These are phyloP conservation scores for Veloporphyrellus conicus DNA, from an alignment of 1,284 basidiomycete species.

Conservation along the genomic window DNA sequence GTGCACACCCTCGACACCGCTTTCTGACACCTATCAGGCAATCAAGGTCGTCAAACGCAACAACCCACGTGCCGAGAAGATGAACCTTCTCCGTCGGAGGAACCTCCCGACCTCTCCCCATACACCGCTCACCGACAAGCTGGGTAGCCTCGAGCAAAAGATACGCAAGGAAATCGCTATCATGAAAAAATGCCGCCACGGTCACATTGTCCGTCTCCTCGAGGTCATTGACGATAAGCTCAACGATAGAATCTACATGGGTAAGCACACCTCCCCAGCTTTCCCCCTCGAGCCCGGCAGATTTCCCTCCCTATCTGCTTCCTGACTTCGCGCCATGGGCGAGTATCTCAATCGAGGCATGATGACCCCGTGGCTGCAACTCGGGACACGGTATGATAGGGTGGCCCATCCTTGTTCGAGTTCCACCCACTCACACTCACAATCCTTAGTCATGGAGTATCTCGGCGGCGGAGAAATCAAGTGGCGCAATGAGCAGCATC, in stretches of 20 bases:
- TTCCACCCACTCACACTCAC: constrained; percentile 18
- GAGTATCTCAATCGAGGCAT: constrained; percentile 26
- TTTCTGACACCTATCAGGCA: constrained; percentile 46
- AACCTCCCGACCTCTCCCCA: constrained; percentile 52
- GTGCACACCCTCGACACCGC: constrained; percentile 7
- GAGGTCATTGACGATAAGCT: constrained; percentile 96
- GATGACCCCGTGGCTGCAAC: constrained; percentile 32
- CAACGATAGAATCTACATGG: constrained; percentile 89
- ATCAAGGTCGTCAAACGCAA: constrained; percentile 78
- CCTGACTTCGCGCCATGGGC: constrained; percentile 18
- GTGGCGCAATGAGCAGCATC: constrained; percentile 67
- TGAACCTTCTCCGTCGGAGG: constrained; percentile 57
- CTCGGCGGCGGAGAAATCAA: constrained; percentile 91
- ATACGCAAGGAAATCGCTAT: constrained; percentile 93
- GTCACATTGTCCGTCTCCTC: constrained; percentile 85
- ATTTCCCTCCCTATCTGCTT: constrained; percentile 21
- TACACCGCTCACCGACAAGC: constrained; percentile 53
- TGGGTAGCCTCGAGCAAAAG: constrained; percentile 73
- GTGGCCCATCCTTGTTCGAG: constrained; percentile 8
- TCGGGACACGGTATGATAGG: constrained; percentile 33
- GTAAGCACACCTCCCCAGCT: constrained; percentile 45
- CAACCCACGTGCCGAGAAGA: constrained; percentile 51
- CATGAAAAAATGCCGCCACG: constrained; percentile 93
- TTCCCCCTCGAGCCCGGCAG: constrained; percentile 12
- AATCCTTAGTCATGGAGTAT: constrained; percentile 82